A percentile compares a stretch with the other conserved stretches of the same genome.
Evolutionary conservation across 2,329 filamentous ascomycete species (phyloP).

Genomic region (Venturia effusa): DNA sequence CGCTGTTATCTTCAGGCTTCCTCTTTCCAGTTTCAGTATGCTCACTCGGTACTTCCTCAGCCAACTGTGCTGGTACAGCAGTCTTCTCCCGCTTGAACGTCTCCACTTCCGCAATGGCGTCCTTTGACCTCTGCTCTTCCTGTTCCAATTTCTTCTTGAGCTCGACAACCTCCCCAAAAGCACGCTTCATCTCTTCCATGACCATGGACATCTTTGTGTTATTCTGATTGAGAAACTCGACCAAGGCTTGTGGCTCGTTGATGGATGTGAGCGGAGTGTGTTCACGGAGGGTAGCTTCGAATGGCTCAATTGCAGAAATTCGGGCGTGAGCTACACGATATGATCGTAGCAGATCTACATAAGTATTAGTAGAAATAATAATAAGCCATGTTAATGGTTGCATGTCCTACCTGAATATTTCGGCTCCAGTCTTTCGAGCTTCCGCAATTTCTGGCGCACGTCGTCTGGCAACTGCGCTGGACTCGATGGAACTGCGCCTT

Average conservation of each 20-base stretch:
- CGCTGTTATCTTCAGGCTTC: constrained; percentile 31
- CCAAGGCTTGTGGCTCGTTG: constrained; percentile 67
- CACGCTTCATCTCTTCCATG: constrained; percentile 81
- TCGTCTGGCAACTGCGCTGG: constrained; percentile 59
- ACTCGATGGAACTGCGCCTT: constrained; percentile 17
- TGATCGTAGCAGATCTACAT: constrained; percentile 73
- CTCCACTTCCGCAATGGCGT: constrained; percentile 53
- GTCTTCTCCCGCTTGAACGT: constrained; percentile 32
- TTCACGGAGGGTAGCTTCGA: constrained; percentile 82
- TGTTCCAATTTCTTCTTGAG: constrained; percentile 68
- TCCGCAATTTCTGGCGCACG: constrained; percentile 63
- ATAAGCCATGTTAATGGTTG: neutral
- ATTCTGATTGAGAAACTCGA: constrained; percentile 83
- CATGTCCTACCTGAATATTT: constrained; percentile 63
- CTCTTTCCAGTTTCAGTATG: neutral
- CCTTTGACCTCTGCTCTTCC: constrained; percentile 50
- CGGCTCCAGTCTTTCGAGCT: constrained; percentile 79
- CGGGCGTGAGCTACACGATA: constrained; percentile 86
- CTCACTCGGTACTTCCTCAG: neutral
- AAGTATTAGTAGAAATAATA: constrained; percentile 11
- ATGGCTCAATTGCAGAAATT: constrained; percentile 79
- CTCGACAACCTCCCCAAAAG: constrained; percentile 71
- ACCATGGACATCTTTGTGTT: constrained; percentile 85
- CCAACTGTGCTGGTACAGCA: constrained; percentile 12
- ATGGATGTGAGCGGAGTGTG: constrained; percentile 88